phyloP scores from a whole-genome alignment of 768 basidiomycete genomes.

The Pluteus cervinus region DNA sequence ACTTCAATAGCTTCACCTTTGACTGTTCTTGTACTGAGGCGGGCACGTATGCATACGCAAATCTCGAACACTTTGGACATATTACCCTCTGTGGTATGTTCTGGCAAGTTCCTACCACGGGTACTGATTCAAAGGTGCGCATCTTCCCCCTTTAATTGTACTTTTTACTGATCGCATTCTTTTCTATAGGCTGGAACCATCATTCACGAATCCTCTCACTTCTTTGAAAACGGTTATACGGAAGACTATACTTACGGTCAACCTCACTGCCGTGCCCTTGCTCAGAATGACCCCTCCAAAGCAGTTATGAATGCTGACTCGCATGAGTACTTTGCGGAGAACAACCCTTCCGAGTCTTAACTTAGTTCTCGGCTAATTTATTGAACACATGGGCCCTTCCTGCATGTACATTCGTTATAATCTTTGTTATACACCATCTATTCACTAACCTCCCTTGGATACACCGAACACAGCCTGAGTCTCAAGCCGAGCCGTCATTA shows the following conservation, averaged over 20 bases:
- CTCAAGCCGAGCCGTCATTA: too few relatives aligned
- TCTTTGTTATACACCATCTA: too few relatives aligned
- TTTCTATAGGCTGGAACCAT: conserved; percentile 21
- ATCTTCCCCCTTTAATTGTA: background rate
- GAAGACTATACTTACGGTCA: conserved; percentile 42
- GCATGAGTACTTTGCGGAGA: conserved; percentile 49
- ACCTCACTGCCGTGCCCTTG: conserved; percentile 29
- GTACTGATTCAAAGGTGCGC: conserved; percentile 7
- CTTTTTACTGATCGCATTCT: background rate
- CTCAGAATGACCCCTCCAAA: conserved; percentile 25
- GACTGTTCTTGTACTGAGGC: conserved; percentile 33
- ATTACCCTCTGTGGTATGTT: too few relatives aligned
- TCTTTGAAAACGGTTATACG: conserved; percentile 36
- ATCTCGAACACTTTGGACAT: conserved; percentile 22
- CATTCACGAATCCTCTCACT: conserved; percentile 42
- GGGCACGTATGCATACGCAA: conserved; percentile 31
- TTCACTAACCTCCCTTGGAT: too few relatives aligned
- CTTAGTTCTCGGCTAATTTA: too few relatives aligned
- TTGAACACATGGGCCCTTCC: too few relatives aligned
- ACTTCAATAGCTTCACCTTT: conserved; percentile 23
- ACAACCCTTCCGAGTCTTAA: too few relatives aligned
- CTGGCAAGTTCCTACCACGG: conserved; percentile 5
- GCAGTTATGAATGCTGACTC: conserved; percentile 40
- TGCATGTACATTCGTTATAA: too few relatives aligned
- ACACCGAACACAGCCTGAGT: too few relatives aligned